Evolutionary conservation across 805 yeast species (phyloP), one percentile per base, ranked within the genome.

Genomic region (Schizosaccharomyces cryophilus): DNA sequence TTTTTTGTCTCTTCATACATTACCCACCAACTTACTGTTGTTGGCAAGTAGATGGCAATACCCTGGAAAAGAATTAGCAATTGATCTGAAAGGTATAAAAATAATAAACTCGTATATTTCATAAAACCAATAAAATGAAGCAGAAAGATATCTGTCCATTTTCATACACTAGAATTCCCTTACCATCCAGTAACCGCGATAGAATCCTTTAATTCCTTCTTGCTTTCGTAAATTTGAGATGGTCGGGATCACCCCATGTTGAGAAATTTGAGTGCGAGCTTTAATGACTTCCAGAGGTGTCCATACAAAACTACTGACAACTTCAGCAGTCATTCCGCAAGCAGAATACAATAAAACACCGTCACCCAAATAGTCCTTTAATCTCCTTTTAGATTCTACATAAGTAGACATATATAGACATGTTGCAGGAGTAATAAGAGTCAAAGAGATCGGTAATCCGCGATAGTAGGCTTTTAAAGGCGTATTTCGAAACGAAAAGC

Each of bases 161-260:
- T 21, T 26, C 54, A 17, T 48, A 13, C 29, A 11, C 54, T 7
- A 9, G 29, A 24, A 26, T 17, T n/a, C 13, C 15, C 62, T 26
- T 62, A 64, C 66, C 75, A 74, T 70, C 71, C 73, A 71, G 64
- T 74, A 74, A 11, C 98, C 98, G 65, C 94, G 78, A 73, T 81
- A 89, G 65, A 85, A 76, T 3, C 96, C 97, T 61, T 70, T 73
- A 58, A 84, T 26, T 2, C 96, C 97, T 66, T 86, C 95, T 0
- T 73, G 70, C 48, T 69, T 70, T 67, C 75, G 80, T 38, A 90
- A 70, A 15, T 61, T 54, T 15, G 63, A 59, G 24, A 71, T 59
- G 17, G 70, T 64, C 47, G 63, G 51, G 13, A 31, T 5, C 6
- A 67, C 64, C 6, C 63, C 60, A 40, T 62, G 63, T 42, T 66